Conservation (phyloP, 805 yeast species). For the Hanseniaspora lindneri region DNA sequence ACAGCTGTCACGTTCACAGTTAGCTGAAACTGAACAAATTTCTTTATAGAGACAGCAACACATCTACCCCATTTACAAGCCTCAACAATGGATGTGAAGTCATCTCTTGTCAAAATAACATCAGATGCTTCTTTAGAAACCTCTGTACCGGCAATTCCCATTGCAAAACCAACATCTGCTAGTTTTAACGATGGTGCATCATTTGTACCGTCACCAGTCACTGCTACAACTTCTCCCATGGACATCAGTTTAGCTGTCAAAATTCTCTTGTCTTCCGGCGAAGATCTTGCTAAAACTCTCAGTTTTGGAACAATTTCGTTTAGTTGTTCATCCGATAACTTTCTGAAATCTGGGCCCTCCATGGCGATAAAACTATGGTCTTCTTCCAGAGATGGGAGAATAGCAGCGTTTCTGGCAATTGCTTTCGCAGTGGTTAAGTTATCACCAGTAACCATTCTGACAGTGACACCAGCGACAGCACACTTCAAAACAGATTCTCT, state of each 20-base stretch:
- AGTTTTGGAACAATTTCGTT: slow-evolving; percentile 54
- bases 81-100: slow-evolving; percentile 84
- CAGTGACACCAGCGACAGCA: slow-evolving; percentile 81
- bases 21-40: slow-evolving; percentile 89
- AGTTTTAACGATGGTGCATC: slow-evolving; percentile 95
- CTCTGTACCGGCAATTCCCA: slow-evolving; percentile 98
- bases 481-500: slow-evolving; percentile 80
- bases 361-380: slow-evolving; percentile 50
- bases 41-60: slow-evolving; percentile 85
- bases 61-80: slow-evolving; percentile 99
- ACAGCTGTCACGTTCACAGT: slow-evolving; percentile 98
- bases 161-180: slow-evolving; percentile 96
- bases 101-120: slow-evolving; percentile 85
- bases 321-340: slow-evolving; percentile 47
- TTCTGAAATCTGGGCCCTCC: slow-evolving; percentile 89
- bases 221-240: slow-evolving; percentile 91
- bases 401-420: slow-evolving; percentile 77
- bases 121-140: slow-evolving; percentile 97
- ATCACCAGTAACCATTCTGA: slow-evolving; percentile 98
- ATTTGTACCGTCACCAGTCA: slow-evolving; percentile 98
- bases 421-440: slow-evolving; percentile 84
- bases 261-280: slow-evolving; percentile 88
- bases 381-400: slow-evolving; percentile 32
- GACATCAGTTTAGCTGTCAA: slow-evolving; percentile 69
- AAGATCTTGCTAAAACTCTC: slow-evolving; percentile 81